phyloP scores from a whole-genome alignment of 495 filamentous ascomycete genomes.

The Tetracladium marchalianum region DNA sequence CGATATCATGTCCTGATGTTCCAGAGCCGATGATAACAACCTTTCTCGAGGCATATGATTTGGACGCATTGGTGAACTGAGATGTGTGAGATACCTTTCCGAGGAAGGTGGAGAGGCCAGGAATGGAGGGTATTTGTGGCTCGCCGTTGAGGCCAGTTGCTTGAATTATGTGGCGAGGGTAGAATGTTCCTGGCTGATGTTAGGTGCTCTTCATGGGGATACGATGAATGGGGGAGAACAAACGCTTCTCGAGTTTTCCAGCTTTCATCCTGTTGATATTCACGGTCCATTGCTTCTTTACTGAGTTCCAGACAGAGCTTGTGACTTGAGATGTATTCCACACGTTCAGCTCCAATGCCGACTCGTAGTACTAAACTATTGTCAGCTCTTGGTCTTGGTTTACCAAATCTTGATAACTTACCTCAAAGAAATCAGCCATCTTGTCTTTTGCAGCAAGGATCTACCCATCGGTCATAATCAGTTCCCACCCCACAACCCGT shows the following conservation, averaged over 20 bases:
- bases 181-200: conserved; percentile 3
- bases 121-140: conserved; percentile 45
- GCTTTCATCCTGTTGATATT: conserved; percentile 33
- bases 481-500: background rate
- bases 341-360: conserved; percentile 51
- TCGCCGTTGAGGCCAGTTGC: conserved; percentile 56
- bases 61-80: conserved; percentile 40
- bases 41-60: conserved; percentile 39
- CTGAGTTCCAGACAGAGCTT: conserved; percentile 35
- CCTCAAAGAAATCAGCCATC: conserved; percentile 57
- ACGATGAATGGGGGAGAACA: no score
- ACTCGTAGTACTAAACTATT: conserved; percentile 32
- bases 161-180: conserved; percentile 48
- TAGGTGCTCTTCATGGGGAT: background rate
- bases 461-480: background rate
- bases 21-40: conserved; percentile 52
- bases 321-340: conserved; percentile 44
- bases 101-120: conserved; percentile 40
- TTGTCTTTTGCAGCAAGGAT: conserved; percentile 58
- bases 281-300: conserved; percentile 41
- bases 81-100: conserved; percentile 17
- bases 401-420: background rate
- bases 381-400: background rate
- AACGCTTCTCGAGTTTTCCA: background rate
- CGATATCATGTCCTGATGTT: conserved; percentile 58